These are phyloP conservation scores for Quercus phellos DNA, from an alignment of 331 rosid species.

Conservation along the genomic window DNA sequence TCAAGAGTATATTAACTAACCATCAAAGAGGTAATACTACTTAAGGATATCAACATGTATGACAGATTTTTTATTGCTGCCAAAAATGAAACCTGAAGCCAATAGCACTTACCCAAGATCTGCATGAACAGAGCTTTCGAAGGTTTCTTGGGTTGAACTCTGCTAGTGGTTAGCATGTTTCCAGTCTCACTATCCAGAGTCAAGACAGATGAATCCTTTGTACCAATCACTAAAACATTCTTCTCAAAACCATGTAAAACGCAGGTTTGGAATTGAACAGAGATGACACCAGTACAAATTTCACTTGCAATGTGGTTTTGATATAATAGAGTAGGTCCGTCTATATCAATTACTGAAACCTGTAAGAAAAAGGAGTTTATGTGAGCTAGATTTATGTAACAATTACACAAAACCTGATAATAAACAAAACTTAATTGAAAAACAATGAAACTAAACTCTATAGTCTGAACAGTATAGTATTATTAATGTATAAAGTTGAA, in stretches of 20 bases:
- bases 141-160: slow-evolving; percentile 81
- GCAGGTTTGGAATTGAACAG: slow-evolving; percentile 62
- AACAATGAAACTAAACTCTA: background rate
- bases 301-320: slow-evolving; percentile 70
- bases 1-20: slow-evolving; percentile 5
- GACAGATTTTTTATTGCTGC: background rate
- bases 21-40: slow-evolving; percentile 8
- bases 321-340: slow-evolving; percentile 57
- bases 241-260: slow-evolving; percentile 71
- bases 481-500: background rate
- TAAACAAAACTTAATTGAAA: slow-evolving; percentile 2
- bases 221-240: slow-evolving; percentile 57
- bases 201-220: slow-evolving; percentile 69
- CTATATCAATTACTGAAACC: slow-evolving; percentile 69
- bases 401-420: background rate
- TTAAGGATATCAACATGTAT: background rate
- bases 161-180: slow-evolving; percentile 35
- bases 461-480: background rate
- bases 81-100: slow-evolving; percentile 18
- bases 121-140: slow-evolving; percentile 74
- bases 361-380: slow-evolving; percentile 28
- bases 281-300: slow-evolving; percentile 57
- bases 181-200: slow-evolving; percentile 78
- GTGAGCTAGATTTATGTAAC: background rate
- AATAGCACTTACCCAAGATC: slow-evolving; percentile 55